Evolutionary conservation across 2,329 filamentous ascomycete genomes (phyloP).

Genomic region (Aspergillus fumigatiaffinis): DNA sequence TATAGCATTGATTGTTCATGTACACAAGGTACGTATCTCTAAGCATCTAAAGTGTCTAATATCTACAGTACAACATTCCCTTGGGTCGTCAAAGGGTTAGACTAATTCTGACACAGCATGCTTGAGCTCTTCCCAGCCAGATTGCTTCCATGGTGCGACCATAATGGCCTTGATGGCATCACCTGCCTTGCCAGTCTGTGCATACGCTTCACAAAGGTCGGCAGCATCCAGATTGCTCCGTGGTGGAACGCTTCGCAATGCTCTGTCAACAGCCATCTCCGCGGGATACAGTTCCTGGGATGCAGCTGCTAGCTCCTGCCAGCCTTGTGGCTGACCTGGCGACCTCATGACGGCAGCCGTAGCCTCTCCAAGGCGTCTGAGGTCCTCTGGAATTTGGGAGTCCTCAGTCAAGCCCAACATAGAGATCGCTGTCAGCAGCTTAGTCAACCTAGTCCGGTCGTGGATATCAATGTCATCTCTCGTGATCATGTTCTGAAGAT

Average conservation of each 20-base stretch:
- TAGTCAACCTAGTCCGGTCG: constrained; percentile 67
- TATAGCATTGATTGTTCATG: neutral
- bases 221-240: constrained; percentile 62
- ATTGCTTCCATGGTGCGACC: constrained; percentile 71
- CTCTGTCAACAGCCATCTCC: constrained; percentile 79
- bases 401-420: constrained; percentile 49
- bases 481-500: constrained; percentile 69
- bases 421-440: constrained; percentile 72
- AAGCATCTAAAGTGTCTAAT: neutral
- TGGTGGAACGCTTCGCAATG: constrained; percentile 69
- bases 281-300: constrained; percentile 55
- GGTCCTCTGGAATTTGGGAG: constrained; percentile 39
- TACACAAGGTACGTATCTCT: neutral
- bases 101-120: constrained; percentile 24
- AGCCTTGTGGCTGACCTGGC: constrained; percentile 74
- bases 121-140: constrained; percentile 57
- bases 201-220: constrained; percentile 69
- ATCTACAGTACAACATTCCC: neutral
- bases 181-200: constrained; percentile 64
- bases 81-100: constrained; percentile 1
- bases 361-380: constrained; percentile 59
- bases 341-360: constrained; percentile 76
- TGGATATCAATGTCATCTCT: constrained; percentile 58
- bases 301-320: constrained; percentile 67
- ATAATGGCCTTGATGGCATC: constrained; percentile 76